phyloP scores from a whole-genome alignment of 2,329 filamentous ascomycete genomes.

The Beauveria pseudobassiana region DNA sequence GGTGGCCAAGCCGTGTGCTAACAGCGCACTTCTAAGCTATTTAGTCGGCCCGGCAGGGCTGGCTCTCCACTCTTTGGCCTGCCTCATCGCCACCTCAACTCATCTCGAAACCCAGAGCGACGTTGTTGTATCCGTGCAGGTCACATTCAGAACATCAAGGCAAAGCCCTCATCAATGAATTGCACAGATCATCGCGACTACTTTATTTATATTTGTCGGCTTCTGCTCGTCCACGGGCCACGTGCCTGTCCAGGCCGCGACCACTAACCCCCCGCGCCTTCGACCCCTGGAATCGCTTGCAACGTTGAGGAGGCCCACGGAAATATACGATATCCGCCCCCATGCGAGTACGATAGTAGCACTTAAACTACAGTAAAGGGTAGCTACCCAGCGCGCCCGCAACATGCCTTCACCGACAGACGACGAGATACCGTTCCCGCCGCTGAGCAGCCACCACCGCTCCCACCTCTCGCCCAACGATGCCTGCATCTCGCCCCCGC shows the following conservation, averaged over 20 bases:
- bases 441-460: conserved; percentile 32
- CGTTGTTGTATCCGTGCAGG: too few relatives aligned
- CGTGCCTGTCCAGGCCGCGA: neutral
- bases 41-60: too few relatives aligned
- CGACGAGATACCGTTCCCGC: conserved; percentile 30
- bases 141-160: too few relatives aligned
- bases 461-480: conserved; percentile 76
- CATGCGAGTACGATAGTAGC: neutral
- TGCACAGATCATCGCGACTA: too few relatives aligned
- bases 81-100: too few relatives aligned
- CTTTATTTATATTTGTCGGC: neutral
- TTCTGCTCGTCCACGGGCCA: neutral
- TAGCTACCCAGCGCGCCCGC: neutral
- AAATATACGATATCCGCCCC: neutral
- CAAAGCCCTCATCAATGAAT: too few relatives aligned
- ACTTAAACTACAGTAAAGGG: neutral
- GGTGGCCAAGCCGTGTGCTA: neutral
- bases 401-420: conserved; percentile 31
- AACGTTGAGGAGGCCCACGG: neutral
- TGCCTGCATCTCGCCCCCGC: conserved; percentile 65
- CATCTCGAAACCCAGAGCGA: too few relatives aligned
- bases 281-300: neutral
- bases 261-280: neutral
- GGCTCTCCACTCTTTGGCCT: too few relatives aligned
- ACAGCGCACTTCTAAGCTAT: neutral